Evolutionary conservation across 176 grass and related monocot species (phyloP).

Genomic region (Zea luxurians): DNA sequence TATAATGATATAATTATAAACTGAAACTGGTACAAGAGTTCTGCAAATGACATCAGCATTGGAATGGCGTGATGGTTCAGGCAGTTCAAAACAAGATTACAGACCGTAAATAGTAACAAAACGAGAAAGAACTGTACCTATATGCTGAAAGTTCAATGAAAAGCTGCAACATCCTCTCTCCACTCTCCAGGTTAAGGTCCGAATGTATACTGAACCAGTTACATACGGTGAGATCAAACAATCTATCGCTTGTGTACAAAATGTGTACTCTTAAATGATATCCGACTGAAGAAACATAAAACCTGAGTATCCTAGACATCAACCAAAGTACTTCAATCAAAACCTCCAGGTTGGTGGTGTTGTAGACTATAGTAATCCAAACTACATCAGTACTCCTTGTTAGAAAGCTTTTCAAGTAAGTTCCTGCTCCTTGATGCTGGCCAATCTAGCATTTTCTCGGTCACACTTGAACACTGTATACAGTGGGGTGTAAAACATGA

Average conservation of each 20-base stretch:
- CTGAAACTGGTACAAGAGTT: background rate
- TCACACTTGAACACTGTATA: constrained; percentile 83
- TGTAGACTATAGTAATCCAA: background rate
- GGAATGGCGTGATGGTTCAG: background rate
- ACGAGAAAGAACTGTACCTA: background rate
- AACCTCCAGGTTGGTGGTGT: background rate
- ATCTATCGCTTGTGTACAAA: background rate
- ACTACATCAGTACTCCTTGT: background rate
- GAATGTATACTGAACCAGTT: background rate
- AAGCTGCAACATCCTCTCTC: background rate
- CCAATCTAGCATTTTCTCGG: constrained; percentile 60
- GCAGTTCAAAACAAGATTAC: background rate
- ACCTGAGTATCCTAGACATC: background rate
- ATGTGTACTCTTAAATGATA: background rate
- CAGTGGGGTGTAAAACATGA: constrained; percentile 82
- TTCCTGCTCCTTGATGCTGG: constrained; percentile 62
- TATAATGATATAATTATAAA: background rate
- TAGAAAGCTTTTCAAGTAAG: constrained; percentile 31
- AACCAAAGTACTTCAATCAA: background rate
- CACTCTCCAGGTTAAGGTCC: background rate
- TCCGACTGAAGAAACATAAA: constrained; percentile 10
- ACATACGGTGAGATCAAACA: background rate
- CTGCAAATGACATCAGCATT: background rate
- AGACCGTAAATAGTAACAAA: background rate
- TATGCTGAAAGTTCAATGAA: background rate